Percentiles rank a stretch among this genome's conserved stretches.
Conservation (phyloP, 495 filamentous ascomycete genomes). For the Pseudoneurospora amorphoporcata region DNA sequence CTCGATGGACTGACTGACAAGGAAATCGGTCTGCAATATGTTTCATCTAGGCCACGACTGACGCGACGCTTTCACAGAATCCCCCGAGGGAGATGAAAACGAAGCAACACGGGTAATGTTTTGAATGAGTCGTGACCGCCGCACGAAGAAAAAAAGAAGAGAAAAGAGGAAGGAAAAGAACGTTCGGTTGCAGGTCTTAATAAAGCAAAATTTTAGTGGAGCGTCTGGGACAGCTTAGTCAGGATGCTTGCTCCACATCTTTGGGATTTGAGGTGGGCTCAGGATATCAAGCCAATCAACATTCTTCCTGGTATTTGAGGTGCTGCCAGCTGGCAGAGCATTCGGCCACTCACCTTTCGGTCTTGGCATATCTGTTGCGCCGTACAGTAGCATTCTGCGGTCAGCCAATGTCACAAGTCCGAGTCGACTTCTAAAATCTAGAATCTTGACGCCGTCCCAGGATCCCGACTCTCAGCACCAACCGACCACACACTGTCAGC, state of each 20-base stretch:
- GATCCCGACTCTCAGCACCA: neutral
- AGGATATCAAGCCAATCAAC: neutral
- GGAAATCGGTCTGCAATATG: slow-evolving; percentile 37
- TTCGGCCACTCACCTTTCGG: neutral
- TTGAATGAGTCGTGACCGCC: slow-evolving; percentile 29
- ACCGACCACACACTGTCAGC: neutral
- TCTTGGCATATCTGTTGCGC: neutral
- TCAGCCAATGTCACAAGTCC: neutral
- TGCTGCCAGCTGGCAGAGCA: neutral
- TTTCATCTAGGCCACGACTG: slow-evolving; percentile 38
- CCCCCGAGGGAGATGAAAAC: slow-evolving; percentile 24
- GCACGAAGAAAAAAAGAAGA: slow-evolving; percentile 23
- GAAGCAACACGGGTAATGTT: slow-evolving; percentile 40
- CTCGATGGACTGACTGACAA: slow-evolving; percentile 31
- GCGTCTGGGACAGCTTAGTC: neutral
- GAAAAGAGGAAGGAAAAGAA: slow-evolving; percentile 17
- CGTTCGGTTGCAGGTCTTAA: slow-evolving; percentile 2
- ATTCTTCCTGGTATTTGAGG: neutral
- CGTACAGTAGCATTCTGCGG: neutral
- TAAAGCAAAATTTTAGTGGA: slow-evolving; percentile 10
- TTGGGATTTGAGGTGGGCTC: neutral
- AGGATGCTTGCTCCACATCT: neutral
- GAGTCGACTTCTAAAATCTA: neutral
- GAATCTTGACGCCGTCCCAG: neutral
- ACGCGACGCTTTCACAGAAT: slow-evolving; percentile 33